Evolutionary conservation across 345 rosid species (phyloP), one percentile per base, ranked within the genome.

Genomic region (Eucalyptus sp.): DNA sequence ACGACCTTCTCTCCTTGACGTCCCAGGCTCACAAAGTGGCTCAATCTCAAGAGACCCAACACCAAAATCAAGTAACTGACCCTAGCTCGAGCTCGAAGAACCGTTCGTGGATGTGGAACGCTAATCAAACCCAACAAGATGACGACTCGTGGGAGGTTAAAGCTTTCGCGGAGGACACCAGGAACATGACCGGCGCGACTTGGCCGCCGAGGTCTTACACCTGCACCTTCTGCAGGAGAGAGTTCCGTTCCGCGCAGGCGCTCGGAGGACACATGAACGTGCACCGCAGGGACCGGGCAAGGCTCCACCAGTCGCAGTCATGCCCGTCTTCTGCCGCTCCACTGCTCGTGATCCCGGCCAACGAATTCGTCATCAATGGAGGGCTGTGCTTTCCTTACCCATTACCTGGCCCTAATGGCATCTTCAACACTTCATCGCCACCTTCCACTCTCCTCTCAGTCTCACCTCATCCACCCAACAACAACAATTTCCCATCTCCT

Each of bases 231-330:
- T 98, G 99, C 89, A 90, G 98, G 89, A 95, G 98, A 86, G 99
- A 96, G 91, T 98, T 98, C 92, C 95, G 96, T 81, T 96, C 99
- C 7, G 98, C 99, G 81, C 99, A 98, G 93, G 99, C 99, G 88
- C 95, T 98, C 64, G 99, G 99, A 3, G 99, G 99, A 88, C 99
- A 97, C 94, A 97, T 97, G 99, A 97, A 97, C 60, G 98, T 97
- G 80, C 99, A 96, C 92, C 99, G 99, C 93, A 96, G 98, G 5
- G 99, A 98, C 93, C 95, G 99, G 0, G 96, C 99, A 81, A 91
- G 93, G 87, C 96, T 96, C 88, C 96, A 94, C 92, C 98, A 95
- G 89, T 86, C 94, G 8, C 93, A 90, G 41, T 49, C 89, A 89
- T 76, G 88, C 87, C 25, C 52, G 88, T 20, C 56, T 91, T 13